A percentile compares a stretch with the other conserved stretches of the same genome.
Evolutionary conservation across 192 early-diverging fungal genomes (phyloP).

Genomic region (Coemansia sp.): DNA sequence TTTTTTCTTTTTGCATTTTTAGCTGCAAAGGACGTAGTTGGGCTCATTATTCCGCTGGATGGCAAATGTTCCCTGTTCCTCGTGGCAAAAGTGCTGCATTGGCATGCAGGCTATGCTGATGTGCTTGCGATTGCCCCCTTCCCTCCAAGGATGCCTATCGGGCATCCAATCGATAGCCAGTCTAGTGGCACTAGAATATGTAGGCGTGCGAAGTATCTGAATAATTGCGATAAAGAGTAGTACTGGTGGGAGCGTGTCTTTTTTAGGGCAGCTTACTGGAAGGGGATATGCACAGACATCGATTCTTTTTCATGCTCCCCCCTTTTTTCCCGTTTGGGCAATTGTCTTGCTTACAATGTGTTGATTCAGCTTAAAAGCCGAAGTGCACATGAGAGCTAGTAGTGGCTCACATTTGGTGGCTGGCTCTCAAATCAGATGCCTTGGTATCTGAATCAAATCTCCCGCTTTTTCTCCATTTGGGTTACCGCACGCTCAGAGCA

Average conservation of each 20-base stretch:
- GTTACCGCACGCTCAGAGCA: not conserved
- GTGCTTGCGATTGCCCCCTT: not conserved
- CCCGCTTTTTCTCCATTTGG: not conserved
- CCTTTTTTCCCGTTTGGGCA: not conserved
- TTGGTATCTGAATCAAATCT: not conserved
- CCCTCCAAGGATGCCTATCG: not conserved
- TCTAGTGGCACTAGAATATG: not conserved
- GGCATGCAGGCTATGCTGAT: not conserved
- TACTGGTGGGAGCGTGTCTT: not conserved
- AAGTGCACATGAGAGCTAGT: not conserved
- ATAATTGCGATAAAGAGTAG: not conserved
- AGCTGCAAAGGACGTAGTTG: not conserved
- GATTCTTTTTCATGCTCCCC: not conserved
- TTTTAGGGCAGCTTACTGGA: not conserved
- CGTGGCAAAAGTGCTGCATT: not conserved
- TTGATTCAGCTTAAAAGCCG: not conserved
- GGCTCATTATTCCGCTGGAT: not conserved
- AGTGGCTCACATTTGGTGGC: not conserved
- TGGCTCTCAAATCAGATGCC: not conserved
- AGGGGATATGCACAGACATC: constrained; percentile 9
- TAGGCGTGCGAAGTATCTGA: not conserved
- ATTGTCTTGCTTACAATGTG: not conserved
- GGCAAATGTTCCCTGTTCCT: not conserved
- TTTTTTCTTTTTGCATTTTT: not conserved
- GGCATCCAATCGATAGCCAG: not conserved